Evolutionary conservation across 305 asterid genomes (phyloP).

Genomic region (Fraxinus ornus): DNA sequence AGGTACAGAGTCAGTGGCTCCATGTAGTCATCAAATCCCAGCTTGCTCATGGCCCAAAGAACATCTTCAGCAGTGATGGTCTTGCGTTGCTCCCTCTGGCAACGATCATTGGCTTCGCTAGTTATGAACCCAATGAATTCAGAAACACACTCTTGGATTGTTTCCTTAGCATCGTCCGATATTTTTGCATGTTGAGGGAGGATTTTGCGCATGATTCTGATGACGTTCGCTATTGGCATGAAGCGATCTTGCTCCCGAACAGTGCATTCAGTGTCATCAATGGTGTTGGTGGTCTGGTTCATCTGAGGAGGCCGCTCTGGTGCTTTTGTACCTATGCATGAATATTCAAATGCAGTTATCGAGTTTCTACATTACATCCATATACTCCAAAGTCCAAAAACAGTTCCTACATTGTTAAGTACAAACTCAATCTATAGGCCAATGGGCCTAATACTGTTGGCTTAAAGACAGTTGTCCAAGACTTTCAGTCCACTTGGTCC

Average conservation of each 20-base stretch:
- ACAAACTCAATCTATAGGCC: not conserved
- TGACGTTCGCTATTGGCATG: slow-evolving; percentile 95
- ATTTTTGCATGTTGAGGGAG: slow-evolving; percentile 86
- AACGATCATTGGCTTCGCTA: slow-evolving; percentile 91
- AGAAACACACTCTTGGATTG: slow-evolving; percentile 85
- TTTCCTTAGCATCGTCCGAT: slow-evolving; percentile 90
- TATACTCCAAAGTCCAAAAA: not conserved
- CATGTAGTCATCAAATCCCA: slow-evolving; percentile 84
- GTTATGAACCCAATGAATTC: slow-evolving; percentile 91
- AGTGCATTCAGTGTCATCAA: slow-evolving; percentile 47
- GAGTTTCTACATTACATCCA: not conserved
- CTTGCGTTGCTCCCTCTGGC: slow-evolving; percentile 96
- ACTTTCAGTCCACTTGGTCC: not conserved
- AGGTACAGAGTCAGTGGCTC: slow-evolving; percentile 81
- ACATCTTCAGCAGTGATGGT: slow-evolving; percentile 94
- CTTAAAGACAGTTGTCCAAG: not conserved
- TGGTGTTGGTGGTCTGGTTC: slow-evolving; percentile 21
- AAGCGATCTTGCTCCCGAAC: slow-evolving; percentile 81
- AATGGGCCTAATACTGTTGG: not conserved
- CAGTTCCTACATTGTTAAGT: not conserved
- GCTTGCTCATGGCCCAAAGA: slow-evolving; percentile 97
- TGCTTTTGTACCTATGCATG: slow-evolving; percentile 34
- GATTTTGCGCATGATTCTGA: slow-evolving; percentile 82
- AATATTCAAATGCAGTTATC: not conserved
- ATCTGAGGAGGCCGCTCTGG: slow-evolving; percentile 40